Base-by-base conservation (phyloP, 2,329 filamentous ascomycete genomes). In the Neodidymelliopsis sp. region DNA sequence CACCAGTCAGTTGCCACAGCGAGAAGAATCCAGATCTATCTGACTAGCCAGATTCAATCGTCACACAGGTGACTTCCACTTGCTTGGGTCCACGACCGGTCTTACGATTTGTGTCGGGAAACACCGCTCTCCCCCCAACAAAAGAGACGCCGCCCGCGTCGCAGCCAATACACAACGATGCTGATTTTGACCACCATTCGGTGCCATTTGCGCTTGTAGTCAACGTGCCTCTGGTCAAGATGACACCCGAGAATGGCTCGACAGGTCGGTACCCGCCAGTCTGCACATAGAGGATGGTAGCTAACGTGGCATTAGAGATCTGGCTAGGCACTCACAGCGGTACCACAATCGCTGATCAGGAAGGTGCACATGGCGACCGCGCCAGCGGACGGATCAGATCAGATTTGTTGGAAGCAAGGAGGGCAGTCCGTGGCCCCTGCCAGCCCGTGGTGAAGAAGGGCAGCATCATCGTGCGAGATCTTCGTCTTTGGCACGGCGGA, bases 61-160 rank as follows among this genome's bases (percentile, higher is more conserved):
- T 79, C 0, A 82, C 75, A 0, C 82, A 86, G 60, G 74, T 84
- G 30, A 82, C 81, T 1, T 79, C 81, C 0, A 76, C 77, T 0
- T 69, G 73, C 2, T 54, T 73, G 7, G 70, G 70, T 2, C 70
- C 69, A 0, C 45, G 42, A 3, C 69, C 70, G 4, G 62, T 60
- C 4, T 43, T 72, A 12, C 59, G 64, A 10, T 72, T 71, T 37
- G 47, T 71, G 15, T 72, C 69, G 2, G 66, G 66, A 7, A 73
- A 73, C 46, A 70, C 69, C 15, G 69, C 69, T 1, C 59, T 71
- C n/a, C 82, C 82, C 2, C 76, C 77, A 2, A 74, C 76, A 1
- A 63, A 75, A 1, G 73, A 71, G 1, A 58, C 67, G 19, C 63
- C 64, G 5, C 66, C 69, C 9, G 46, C 54, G n/a, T 64, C 69